These are phyloP conservation scores for Prunus campanulata DNA, from an alignment of 306 rosid genomes.

Conservation along the genomic window DNA sequence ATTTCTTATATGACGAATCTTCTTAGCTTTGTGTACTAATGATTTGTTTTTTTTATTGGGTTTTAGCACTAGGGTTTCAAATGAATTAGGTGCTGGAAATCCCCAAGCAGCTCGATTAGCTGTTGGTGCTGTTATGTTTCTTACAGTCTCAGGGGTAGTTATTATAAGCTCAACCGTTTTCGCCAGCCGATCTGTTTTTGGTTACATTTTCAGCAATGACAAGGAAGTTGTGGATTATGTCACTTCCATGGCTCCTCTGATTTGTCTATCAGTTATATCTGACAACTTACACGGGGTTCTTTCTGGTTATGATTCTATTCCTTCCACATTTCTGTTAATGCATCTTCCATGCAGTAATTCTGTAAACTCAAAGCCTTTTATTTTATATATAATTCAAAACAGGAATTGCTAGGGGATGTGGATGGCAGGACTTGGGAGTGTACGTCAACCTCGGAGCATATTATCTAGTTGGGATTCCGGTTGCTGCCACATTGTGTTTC, in stretches of 20 bases:
- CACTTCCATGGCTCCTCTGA: slow-evolving; percentile 57
- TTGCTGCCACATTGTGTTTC: slow-evolving; percentile 49
- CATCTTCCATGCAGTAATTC: background rate
- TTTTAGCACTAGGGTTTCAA: slow-evolving; percentile 62
- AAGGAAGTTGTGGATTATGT: slow-evolving; percentile 67
- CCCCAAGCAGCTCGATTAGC: slow-evolving; percentile 46
- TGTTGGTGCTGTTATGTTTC: slow-evolving; percentile 42
- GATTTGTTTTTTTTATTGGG: background rate
- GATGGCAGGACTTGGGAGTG: slow-evolving; percentile 66
- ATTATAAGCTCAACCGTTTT: slow-evolving; percentile 40
- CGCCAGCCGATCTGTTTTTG: slow-evolving; percentile 40
- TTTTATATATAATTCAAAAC: background rate
- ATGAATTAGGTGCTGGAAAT: slow-evolving; percentile 72
- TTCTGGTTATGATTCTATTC: slow-evolving; percentile 37
- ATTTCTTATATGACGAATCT: background rate
- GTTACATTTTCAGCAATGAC: slow-evolving; percentile 61
- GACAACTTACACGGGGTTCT: slow-evolving; percentile 58
- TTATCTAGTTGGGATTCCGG: slow-evolving; percentile 69
- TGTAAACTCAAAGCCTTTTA: background rate
- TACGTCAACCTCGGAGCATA: slow-evolving; percentile 62
- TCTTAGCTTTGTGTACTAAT: background rate
- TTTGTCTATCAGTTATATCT: slow-evolving; percentile 43
- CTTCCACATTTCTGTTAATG: background rate
- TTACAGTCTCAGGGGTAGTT: slow-evolving; percentile 33
- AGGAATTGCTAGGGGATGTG: slow-evolving; percentile 78